These are phyloP conservation scores for Hevea brasiliensis DNA, from an alignment of 345 rosid genomes.

Conservation along the genomic window DNA sequence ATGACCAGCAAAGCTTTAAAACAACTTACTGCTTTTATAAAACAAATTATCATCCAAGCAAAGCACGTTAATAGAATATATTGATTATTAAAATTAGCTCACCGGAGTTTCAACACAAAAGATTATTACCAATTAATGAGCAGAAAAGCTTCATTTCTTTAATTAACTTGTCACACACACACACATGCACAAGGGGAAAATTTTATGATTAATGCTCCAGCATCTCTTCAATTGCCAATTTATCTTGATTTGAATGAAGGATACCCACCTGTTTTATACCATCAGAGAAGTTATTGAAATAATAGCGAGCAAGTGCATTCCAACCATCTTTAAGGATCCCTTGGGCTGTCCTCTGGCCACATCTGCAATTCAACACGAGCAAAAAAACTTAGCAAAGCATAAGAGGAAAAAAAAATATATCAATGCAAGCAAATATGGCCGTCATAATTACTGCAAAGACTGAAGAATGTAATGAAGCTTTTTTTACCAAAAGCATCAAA, in stretches of 20 bases:
- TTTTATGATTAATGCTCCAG: not conserved
- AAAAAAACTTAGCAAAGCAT: constrained; percentile 3
- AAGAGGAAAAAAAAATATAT: not conserved
- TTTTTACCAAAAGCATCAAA: not conserved
- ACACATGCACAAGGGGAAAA: not conserved
- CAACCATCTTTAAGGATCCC: constrained; percentile 83
- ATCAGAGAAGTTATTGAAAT: constrained; percentile 86
- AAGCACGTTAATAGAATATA: not conserved
- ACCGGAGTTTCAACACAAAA: not conserved
- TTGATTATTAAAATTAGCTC: not conserved
- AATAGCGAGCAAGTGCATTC: constrained; percentile 85
- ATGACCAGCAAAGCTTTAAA: too few species aligned
- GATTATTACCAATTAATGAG: not conserved
- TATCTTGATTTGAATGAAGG: not conserved
- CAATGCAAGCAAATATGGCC: constrained; percentile 3
- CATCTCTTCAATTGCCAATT: not conserved
- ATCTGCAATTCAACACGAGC: constrained; percentile 45
- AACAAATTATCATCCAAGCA: not conserved
- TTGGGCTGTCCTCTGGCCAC: constrained; percentile 79
- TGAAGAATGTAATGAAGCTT: not conserved
- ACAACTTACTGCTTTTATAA: not conserved
- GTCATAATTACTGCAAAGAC: not conserved
- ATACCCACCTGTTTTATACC: constrained; percentile 82
- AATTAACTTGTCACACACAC: not conserved
- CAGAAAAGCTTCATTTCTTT: not conserved